Base-by-base conservation (phyloP, 2,329 filamentous ascomycete genomes). In the Microsporum ferrugineum region DNA sequence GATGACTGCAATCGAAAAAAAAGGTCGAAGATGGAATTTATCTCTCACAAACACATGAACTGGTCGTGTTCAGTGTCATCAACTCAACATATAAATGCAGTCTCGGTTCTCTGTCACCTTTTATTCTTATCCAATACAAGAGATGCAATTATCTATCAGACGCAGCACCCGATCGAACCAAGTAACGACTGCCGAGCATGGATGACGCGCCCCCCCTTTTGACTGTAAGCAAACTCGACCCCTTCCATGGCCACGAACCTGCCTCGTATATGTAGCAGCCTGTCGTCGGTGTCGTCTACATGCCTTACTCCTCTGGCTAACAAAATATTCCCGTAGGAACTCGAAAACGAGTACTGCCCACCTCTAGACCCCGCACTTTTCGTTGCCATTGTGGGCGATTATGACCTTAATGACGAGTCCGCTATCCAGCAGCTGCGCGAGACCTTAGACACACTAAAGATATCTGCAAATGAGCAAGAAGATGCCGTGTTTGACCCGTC, bases 341-440 rank as follows among this genome's bases (percentile, higher is more conserved):
- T 77, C 29, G 70, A 91, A 85, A 80, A 84, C 63, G 83, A 87
- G 65, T 92, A 89, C 69, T 86, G 85, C 70, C 82, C 87, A 29
- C 82, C 86, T 17, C 74, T 96, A 45, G 91, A 96, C 66, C 83
- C 90, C 65, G 82, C 89, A 0, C 80, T 92, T 10, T 82, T 96
- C 62, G 81, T 87, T 60, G 86, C 89, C 2, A 88, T 96, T 57
- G 78, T 84, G 3, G 83, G 78, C 59, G 92, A 97, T 69, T 89
- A 84, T 72, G 82, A 91, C 66, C 76, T 91, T 17, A 70, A 74
- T 2, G 49, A 65, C 33, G 72, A 83, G 27, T 71, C 75, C 0
- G 77, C 85, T 47, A 76, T 85, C 36, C 69, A 79, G 2, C 75
- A 77, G 7, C 84, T 86, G 2, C 80, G 81, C 34, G 70, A 76